Base-by-base conservation (phyloP, 495 filamentous ascomycete genomes). In the Xanthoparmelia taractica region DNA sequence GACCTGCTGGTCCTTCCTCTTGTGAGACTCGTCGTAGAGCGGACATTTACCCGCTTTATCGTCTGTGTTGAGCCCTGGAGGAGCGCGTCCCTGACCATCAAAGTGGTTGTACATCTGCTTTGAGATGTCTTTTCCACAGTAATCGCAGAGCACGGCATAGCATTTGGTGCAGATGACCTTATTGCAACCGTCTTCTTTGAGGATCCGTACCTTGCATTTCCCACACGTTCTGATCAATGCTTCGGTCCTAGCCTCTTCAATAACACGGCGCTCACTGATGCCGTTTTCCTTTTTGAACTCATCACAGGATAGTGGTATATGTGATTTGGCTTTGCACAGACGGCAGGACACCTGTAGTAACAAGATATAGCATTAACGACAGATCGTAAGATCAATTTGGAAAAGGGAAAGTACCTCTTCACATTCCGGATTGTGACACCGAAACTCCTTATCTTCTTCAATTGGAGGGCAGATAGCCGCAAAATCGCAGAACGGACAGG, bases 161-260 rank as follows among this genome's bases (percentile, higher is more conserved):
- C 66, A 69, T 20, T 77, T 76, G 2, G 77, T 74, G 67, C 91
- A 96, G 0, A 69, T 78, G 76, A 96, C 87, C 75, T 92, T 95
- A 73, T 96, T 96, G 76, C 91, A 96, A 13, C 91, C 91, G 38
- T 77, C 72, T 61, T 86, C 81, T 70, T 95, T 96, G 70, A 95
- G 76, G 50, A 77, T 74, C 17, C 69, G 69, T 18, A 73, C 37
- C 36, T 89, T 90, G 79, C 91, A 96, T 43, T 78, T 85, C 2
- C 74, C 73, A 58, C 76, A 78, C n/a, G 66, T 72, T 25, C 91
- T 80, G 31, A 95, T 86, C 61, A 95, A 67, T 29, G 90, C 91
- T 41, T 80, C 79, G 2, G 86, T 90, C 86, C 91, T 91, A 4
- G 90, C 91, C 73, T 95, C 90, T 71, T 95, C 91, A 31, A 95